These are phyloP conservation scores for Pseudogymnoascus sp. DNA, from an alignment of 2,329 filamentous ascomycete species.

Conservation along the genomic window DNA sequence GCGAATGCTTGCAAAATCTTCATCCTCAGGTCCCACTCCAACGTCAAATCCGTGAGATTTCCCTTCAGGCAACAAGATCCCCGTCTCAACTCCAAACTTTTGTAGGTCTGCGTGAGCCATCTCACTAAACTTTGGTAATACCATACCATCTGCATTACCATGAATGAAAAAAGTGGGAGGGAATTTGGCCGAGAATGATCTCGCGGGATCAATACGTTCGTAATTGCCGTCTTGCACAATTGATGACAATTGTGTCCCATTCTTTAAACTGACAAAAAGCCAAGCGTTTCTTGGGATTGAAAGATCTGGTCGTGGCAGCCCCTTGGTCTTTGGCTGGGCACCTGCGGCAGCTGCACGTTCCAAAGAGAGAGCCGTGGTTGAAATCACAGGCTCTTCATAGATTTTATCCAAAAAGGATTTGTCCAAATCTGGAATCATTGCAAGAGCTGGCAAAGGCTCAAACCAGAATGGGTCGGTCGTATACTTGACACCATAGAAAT, in stretches of 20 bases:
- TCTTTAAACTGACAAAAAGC: neutral
- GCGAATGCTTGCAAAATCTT: neutral
- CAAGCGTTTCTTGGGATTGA: neutral
- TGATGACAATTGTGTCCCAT: neutral
- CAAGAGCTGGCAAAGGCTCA: neutral
- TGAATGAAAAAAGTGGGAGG: no score
- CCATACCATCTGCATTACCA: neutral
- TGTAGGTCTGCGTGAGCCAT: neutral
- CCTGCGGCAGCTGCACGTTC: no score
- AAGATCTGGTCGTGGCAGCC: no score
- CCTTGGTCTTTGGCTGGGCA: no score
- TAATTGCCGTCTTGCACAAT: neutral
- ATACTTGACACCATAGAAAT: slow-evolving; percentile 12
- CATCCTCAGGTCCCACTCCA: neutral
- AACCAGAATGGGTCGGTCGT: neutral
- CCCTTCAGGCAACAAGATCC: neutral
- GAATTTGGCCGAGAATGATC: no score
- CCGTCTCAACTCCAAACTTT: neutral
- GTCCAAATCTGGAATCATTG: neutral
- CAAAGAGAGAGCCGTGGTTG: no score
- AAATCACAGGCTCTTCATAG: no score
- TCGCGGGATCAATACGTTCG: no score
- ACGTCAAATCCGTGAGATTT: neutral
- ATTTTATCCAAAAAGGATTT: neutral
- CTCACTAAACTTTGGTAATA: neutral